Base-by-base conservation (phyloP, 352 stramenopile genomes). In the Phytopythium cucurbitacearum region DNA sequence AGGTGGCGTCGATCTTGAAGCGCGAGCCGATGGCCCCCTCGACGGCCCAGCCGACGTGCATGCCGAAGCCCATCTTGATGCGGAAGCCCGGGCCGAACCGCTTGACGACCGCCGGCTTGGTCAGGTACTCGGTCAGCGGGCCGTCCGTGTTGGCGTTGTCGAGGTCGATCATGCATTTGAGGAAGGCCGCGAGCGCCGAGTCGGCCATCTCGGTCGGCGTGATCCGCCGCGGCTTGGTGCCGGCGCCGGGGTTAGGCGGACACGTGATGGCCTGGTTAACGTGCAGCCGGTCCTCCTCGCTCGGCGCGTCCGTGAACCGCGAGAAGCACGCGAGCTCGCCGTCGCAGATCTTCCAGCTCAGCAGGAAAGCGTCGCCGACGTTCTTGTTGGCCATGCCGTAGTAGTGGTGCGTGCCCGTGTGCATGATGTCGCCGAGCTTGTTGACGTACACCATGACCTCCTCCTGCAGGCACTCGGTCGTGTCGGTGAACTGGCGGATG, bases 1-100 rank as follows among this genome's bases (percentile, higher is more conserved):
- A 98, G 12, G 95, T 98, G n/a, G 94, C 94, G 63, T 99, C 96
- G 57, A 99, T 97, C 61, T 99, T 99, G 56, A 87, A 87, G 11
- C 91, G 79, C 11, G 91, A 98, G 38, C 95, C 95, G 56, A 99
- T 98, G 3, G 94, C 96, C 10, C 96, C 96, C 71, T 98, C 93
- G 33, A 98, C 92, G 8, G 94, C 95, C 88, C 91, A 98, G 38
- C 96, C 96, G n/a, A 97, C 89, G 67, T 98, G 95, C 65, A 99
- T 89, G 35, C 94, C 95, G 63, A 97, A 98, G 13, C 94, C 95
- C 85, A 98, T 97, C 52, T 91, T 92, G 54, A 92, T 89, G 32
- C 78, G 80, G 59, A 95, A 93, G 13, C 47, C 53, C 3, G 76
- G 72, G 0, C 85, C 80, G 59, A 97, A 96, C 13, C 90, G 78